phyloP scores from a whole-genome alignment of 441 rosid genomes.

The Corymbia calophylla region DNA sequence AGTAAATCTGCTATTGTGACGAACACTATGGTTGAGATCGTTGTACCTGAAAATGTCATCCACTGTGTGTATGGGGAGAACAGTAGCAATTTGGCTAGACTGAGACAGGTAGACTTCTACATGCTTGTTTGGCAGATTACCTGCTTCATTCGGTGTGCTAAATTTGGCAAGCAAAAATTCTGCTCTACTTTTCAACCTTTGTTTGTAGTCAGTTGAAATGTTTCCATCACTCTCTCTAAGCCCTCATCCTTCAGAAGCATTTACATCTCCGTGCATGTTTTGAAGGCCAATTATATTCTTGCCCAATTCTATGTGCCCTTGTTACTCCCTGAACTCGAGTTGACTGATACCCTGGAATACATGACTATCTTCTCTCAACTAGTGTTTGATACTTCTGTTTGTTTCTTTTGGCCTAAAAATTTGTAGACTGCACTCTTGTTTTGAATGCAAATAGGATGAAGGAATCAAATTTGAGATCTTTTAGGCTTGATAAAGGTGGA shows the following conservation, averaged over 20 bases:
- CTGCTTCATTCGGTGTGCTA: not conserved
- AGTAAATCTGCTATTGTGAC: conserved; percentile 73
- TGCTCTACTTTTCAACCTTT: conserved; percentile 4
- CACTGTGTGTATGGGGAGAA: conserved; percentile 78
- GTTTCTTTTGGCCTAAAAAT: not conserved
- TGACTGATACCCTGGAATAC: not conserved
- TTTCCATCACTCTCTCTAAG: not conserved
- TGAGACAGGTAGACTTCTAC: conserved; percentile 63
- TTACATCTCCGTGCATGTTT: not conserved
- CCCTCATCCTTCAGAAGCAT: not conserved
- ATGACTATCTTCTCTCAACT: not conserved
- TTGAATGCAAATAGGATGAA: not conserved
- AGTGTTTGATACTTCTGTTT: not conserved
- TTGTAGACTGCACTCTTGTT: not conserved
- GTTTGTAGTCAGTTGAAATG: not conserved
- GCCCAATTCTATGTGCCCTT: not conserved
- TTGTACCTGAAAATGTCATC: conserved; percentile 64
- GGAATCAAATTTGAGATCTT: not conserved
- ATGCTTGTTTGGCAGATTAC: not conserved
- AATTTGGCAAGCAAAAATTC: not conserved
- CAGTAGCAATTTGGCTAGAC: conserved; percentile 61
- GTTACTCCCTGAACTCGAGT: not conserved
- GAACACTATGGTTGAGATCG: conserved; percentile 77
- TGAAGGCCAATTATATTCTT: not conserved
- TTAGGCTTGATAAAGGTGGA: not conserved